Conservation (phyloP, 768 basidiomycete species). For the Mycena belliarum region DNA sequence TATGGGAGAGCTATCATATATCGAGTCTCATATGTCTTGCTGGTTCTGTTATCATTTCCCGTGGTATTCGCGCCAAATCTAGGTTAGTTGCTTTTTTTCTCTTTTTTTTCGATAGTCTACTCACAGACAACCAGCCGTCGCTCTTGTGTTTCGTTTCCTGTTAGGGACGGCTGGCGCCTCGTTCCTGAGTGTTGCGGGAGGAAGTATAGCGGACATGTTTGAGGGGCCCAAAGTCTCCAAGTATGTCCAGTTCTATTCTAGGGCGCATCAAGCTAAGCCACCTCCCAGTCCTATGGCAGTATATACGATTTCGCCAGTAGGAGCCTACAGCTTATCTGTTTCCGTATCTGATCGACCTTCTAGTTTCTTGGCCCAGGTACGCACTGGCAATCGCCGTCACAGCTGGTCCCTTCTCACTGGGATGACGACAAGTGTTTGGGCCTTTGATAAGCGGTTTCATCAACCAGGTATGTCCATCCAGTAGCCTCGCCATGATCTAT, state of each 20-base stretch:
- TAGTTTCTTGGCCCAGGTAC: slow-evolving; percentile 21
- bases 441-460: slow-evolving; percentile 52
- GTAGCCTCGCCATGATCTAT: background rate
- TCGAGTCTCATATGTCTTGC: slow-evolving; percentile 55
- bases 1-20: slow-evolving; percentile 70
- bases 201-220: slow-evolving; percentile 58
- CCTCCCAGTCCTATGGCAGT: slow-evolving; percentile 48
- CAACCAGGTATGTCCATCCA: slow-evolving; percentile 52
- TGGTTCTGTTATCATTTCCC: slow-evolving; percentile 67
- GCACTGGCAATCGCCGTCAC: background rate
- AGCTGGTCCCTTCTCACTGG: background rate
- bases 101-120: too few relatives aligned
- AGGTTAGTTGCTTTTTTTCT: too few relatives aligned
- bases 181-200: slow-evolving; percentile 59
- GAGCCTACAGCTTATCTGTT: slow-evolving; percentile 42
- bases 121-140: slow-evolving; percentile 42
- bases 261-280: background rate
- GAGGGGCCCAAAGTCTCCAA: slow-evolving; percentile 57
- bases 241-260: slow-evolving; percentile 36
- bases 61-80: slow-evolving; percentile 74
- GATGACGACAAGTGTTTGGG: background rate
- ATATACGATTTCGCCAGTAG: slow-evolving; percentile 56
- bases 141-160: slow-evolving; percentile 58
- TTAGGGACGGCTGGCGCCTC: slow-evolving; percentile 58
- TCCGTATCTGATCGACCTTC: background rate